Conservation (phyloP, 2,329 filamentous ascomycete species). For the Claviceps paspali region DNA sequence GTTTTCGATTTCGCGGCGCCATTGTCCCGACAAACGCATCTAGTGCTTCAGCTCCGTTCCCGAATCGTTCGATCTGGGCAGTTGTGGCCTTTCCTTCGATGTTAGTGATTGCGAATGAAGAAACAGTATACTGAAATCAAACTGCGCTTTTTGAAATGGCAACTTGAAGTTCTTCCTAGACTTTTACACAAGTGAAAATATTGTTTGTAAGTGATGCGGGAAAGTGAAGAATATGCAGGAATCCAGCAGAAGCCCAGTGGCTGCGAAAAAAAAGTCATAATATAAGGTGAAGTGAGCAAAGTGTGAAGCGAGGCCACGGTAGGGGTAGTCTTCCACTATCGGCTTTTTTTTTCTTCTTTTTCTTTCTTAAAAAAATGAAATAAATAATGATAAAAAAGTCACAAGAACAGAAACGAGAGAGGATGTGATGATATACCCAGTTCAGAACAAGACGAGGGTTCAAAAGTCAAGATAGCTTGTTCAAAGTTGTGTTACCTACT, state of each 20-base stretch:
- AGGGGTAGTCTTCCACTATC: too few relatives aligned
- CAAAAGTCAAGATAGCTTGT: neutral
- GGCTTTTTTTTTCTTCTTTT: too few relatives aligned
- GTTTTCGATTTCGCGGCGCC: slow-evolving; percentile 13
- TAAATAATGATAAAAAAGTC: neutral
- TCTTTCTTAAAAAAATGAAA: too few relatives aligned
- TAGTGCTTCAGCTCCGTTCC: slow-evolving; percentile 19
- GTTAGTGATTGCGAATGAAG: slow-evolving; percentile 8
- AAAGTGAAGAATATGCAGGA: too few relatives aligned
- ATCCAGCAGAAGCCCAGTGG: neutral
- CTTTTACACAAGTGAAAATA: neutral
- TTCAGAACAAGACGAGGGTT: too few relatives aligned
- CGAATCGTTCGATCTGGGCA: slow-evolving; percentile 14
- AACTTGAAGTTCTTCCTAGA: too few relatives aligned
- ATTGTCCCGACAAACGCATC: slow-evolving; percentile 8
- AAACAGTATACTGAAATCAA: neutral
- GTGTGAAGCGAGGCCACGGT: neutral
- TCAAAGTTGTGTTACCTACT: slow-evolving; percentile 15
- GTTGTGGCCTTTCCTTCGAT: slow-evolving; percentile 14
- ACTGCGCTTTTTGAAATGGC: neutral
- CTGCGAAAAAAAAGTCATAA: too few relatives aligned
- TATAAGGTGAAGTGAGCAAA: slow-evolving; percentile 1
- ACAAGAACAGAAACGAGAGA: neutral
- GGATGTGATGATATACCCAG: too few relatives aligned
- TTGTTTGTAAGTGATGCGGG: neutral